Percentiles rank a stretch among this genome's conserved stretches.
Evolutionary conservation across 345 rosid genomes (phyloP).

Genomic region (Abelmoschus esculentus): DNA sequence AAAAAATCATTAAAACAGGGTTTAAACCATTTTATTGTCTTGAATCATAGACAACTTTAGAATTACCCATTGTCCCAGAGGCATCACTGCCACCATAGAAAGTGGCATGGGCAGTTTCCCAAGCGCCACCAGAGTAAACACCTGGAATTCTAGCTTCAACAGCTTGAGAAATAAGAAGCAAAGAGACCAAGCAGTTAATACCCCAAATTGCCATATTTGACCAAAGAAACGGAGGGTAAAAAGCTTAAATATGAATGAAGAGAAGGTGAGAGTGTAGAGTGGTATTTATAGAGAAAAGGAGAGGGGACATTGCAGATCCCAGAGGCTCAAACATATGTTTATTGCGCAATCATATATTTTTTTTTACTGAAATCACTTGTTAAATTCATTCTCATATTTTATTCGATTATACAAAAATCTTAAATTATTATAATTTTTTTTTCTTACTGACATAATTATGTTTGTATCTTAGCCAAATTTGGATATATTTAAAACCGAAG

Average conservation of each 20-base stretch:
- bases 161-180: conserved; percentile 19
- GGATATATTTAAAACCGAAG: not conserved
- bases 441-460: not conserved
- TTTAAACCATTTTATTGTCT: not conserved
- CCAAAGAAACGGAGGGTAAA: not conserved
- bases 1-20: not conserved
- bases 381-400: too few species aligned
- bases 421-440: too few species aligned
- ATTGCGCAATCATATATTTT: too few species aligned
- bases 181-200: conserved; percentile 5
- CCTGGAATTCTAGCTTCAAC: conserved; percentile 51
- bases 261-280: conserved; percentile 13
- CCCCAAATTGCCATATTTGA: conserved; percentile 18
- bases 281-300: conserved; percentile 32
- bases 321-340: too few species aligned
- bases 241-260: conserved; percentile 4
- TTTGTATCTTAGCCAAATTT: not conserved
- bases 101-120: conserved; percentile 90
- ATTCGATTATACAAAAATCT: too few species aligned
- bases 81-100: conserved; percentile 89
- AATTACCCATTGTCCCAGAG: conserved; percentile 79
- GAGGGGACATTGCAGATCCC: not conserved
- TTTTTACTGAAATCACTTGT: too few species aligned
- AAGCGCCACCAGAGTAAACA: conserved; percentile 42
- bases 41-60: not conserved